These are phyloP conservation scores for Crithidia thermophila DNA, from an alignment of 208 protist species.

Conservation along the genomic window DNA sequence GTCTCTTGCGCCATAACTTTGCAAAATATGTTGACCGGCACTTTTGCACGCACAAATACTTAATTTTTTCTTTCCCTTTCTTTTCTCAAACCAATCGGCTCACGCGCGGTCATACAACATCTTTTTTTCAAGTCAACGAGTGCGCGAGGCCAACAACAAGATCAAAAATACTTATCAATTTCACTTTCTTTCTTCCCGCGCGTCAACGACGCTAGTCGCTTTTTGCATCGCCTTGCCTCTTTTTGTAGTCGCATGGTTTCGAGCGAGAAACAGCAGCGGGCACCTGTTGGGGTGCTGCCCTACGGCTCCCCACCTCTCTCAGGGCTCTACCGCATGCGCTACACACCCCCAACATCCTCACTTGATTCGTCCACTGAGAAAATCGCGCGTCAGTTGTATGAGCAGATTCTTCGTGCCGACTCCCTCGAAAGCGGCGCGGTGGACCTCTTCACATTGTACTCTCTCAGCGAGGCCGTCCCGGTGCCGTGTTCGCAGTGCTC, in stretches of 20 bases:
- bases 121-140: too few species aligned
- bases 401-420: slow-evolving; percentile 5
- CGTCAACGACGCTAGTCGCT: background rate
- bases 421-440: slow-evolving; percentile 19
- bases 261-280: background rate
- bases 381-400: slow-evolving; percentile 1
- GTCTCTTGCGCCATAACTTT: too few species aligned
- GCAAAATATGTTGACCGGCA: too few species aligned
- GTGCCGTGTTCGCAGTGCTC: slow-evolving; percentile 33
- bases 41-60: too few species aligned
- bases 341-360: too few species aligned
- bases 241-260: background rate
- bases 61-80: too few species aligned
- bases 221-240: too few species aligned
- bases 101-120: too few species aligned
- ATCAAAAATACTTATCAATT: too few species aligned
- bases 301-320: slow-evolving; percentile 30
- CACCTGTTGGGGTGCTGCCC: slow-evolving; percentile 18
- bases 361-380: too few species aligned
- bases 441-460: slow-evolving; percentile 36
- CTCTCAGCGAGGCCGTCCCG: slow-evolving; percentile 24
- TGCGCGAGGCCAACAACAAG: too few species aligned
- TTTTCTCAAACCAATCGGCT: too few species aligned
- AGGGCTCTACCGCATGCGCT: slow-evolving; percentile 33
- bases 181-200: background rate